These are phyloP conservation scores for Chalciporus sphaerocephalus DNA, from an alignment of 768 basidiomycete genomes.

Conservation along the genomic window DNA sequence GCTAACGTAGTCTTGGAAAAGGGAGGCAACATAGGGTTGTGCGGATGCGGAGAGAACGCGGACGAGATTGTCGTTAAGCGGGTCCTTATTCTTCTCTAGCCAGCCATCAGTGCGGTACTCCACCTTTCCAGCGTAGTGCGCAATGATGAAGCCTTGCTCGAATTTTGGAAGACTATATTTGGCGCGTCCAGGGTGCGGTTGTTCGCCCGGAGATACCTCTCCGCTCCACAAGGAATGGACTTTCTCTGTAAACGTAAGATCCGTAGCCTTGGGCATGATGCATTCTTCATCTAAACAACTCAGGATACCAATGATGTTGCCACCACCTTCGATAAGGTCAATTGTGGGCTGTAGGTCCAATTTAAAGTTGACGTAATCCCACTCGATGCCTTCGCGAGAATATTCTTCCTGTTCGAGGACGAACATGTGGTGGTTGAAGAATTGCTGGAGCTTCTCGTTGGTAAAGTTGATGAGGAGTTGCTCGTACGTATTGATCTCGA, in stretches of 20 bases:
- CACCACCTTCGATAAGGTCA: slow-evolving; percentile 88
- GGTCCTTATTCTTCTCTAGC: slow-evolving; percentile 99
- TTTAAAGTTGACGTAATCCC: slow-evolving; percentile 98
- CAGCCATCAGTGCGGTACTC: slow-evolving; percentile 95
- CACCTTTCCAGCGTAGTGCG: slow-evolving; percentile 95
- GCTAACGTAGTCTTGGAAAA: slow-evolving; percentile 82
- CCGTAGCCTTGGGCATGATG: slow-evolving; percentile 99
- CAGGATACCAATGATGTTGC: slow-evolving; percentile 74
- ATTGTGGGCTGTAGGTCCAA: slow-evolving; percentile 97
- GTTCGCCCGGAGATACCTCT: slow-evolving; percentile 39
- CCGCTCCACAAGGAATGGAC: slow-evolving; percentile 70
- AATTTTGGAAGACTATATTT: slow-evolving; percentile 89
- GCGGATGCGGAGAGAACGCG: slow-evolving; percentile 80
- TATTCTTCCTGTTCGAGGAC: slow-evolving; percentile 99
- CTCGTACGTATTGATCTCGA: slow-evolving; percentile 91
- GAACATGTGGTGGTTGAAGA: slow-evolving; percentile 99
- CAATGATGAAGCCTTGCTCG: slow-evolving; percentile 89
- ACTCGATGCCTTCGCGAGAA: slow-evolving; percentile 90
- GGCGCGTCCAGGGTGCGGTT: slow-evolving; percentile 64
- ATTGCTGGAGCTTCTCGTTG: slow-evolving; percentile 97
- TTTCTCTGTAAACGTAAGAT: slow-evolving; percentile 92
- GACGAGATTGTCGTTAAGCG: slow-evolving; percentile 92
- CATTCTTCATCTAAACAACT: slow-evolving; percentile 96
- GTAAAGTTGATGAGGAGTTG: slow-evolving; percentile 98
- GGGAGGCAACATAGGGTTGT: slow-evolving; percentile 72